Conservation (phyloP, 148 eudicot genomes). For the Cornus suecica region DNA sequence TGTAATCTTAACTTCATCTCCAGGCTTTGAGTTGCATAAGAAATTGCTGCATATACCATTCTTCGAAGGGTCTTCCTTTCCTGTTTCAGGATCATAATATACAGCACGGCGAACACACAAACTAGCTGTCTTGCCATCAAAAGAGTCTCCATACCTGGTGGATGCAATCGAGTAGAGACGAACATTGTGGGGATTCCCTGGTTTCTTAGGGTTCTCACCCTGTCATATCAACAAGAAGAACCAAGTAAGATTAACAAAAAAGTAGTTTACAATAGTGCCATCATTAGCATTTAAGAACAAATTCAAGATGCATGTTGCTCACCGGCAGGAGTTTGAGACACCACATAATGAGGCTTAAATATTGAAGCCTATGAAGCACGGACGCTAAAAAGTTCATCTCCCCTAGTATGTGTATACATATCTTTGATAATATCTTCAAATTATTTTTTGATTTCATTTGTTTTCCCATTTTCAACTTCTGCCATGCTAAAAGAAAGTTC, state of each 20-base stretch:
- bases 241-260: background rate
- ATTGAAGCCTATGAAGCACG: background rate
- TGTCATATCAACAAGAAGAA: slow-evolving; percentile 20
- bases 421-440: no score
- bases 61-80: slow-evolving; percentile 83
- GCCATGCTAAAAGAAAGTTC: no score
- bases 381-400: no score
- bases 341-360: background rate
- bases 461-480: no score
- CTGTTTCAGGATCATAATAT: slow-evolving; percentile 84
- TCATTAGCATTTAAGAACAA: background rate
- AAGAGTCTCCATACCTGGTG: slow-evolving; percentile 81
- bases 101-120: slow-evolving; percentile 92
- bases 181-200: slow-evolving; percentile 81
- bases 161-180: slow-evolving; percentile 96
- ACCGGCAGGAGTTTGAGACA: background rate
- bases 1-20: slow-evolving; percentile 81
- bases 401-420: no score
- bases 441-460: no score
- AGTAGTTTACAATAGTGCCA: background rate
- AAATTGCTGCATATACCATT: slow-evolving; percentile 89
- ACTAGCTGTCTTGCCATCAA: slow-evolving; percentile 92
- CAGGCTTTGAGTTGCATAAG: slow-evolving; percentile 85
- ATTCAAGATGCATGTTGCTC: background rate
- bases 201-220: slow-evolving; percentile 95